These are phyloP conservation scores for Phytomonas francai DNA, from an alignment of 208 protist genomes.

Conservation along the genomic window DNA sequence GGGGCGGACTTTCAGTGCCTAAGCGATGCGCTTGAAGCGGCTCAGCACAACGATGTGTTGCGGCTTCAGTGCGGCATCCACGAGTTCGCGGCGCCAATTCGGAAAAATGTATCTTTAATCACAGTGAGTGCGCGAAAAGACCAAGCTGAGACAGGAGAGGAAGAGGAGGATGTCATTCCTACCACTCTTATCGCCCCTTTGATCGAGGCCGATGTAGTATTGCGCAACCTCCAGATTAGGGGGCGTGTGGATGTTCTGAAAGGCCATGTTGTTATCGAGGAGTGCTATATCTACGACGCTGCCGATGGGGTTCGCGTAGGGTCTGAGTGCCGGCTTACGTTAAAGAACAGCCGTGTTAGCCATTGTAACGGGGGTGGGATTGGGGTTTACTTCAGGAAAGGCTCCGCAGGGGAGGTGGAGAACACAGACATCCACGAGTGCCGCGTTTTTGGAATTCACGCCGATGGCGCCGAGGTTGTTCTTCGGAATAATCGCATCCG, in stretches of 20 bases:
- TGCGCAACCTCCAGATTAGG: slow-evolving; percentile 44
- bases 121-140: slow-evolving; percentile 15
- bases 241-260: slow-evolving; percentile 67
- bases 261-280: slow-evolving; percentile 55
- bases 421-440: slow-evolving; percentile 82
- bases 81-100: slow-evolving; percentile 58
- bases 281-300: slow-evolving; percentile 74
- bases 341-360: slow-evolving; percentile 57
- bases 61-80: slow-evolving; percentile 58
- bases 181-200: slow-evolving; percentile 49
- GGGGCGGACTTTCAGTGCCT: slow-evolving; percentile 52
- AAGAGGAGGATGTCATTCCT: slow-evolving; percentile 37
- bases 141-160: slow-evolving; percentile 1
- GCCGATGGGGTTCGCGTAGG: slow-evolving; percentile 69
- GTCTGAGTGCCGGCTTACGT: slow-evolving; percentile 25
- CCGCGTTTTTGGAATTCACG: slow-evolving; percentile 75
- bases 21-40: slow-evolving; percentile 40
- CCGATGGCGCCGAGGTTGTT: slow-evolving; percentile 27
- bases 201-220: slow-evolving; percentile 32
- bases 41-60: slow-evolving; percentile 47
- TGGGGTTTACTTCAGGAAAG: slow-evolving; percentile 71
- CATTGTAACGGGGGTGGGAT: slow-evolving; percentile 63
- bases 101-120: slow-evolving; percentile 22
- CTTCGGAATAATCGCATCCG: slow-evolving; percentile 62
- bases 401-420: slow-evolving; percentile 47